Evolutionary conservation across 768 basidiomycete genomes (phyloP).

Genomic region (Candolleomyces aberdarensis): DNA sequence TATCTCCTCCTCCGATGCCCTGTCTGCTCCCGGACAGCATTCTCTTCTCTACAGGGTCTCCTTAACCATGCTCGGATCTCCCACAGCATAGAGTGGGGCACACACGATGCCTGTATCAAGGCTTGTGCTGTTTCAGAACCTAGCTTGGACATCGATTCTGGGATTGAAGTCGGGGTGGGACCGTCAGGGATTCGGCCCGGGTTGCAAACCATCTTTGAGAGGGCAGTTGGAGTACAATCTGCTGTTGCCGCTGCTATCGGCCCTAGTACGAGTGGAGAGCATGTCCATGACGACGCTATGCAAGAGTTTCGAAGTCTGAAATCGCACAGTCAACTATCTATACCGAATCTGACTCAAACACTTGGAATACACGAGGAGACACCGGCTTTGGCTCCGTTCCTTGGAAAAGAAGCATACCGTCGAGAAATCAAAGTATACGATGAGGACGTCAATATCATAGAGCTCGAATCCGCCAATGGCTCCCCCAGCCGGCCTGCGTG

Average conservation of each 20-base stretch:
- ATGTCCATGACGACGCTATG: not conserved
- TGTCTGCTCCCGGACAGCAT: constrained; percentile 39
- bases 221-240: constrained; percentile 35
- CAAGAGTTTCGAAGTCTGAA: too few species aligned
- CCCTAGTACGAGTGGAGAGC: not conserved
- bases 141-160: constrained; percentile 35
- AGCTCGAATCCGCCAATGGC: not conserved
- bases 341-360: constrained; percentile 28
- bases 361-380: constrained; percentile 50
- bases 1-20: constrained; percentile 45
- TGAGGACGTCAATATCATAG: constrained; percentile 35
- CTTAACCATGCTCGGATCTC: constrained; percentile 51
- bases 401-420: constrained; percentile 41
- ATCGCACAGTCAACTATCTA: constrained; percentile 13
- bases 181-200: constrained; percentile 42
- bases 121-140: constrained; percentile 44
- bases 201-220: constrained; percentile 46
- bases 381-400: constrained; percentile 45
- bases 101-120: constrained; percentile 53
- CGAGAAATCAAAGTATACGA: constrained; percentile 41
- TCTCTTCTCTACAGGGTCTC: constrained; percentile 51
- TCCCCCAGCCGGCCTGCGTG: constrained; percentile 18
- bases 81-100: constrained; percentile 50
- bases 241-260: not conserved
- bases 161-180: constrained; percentile 42